These are phyloP conservation scores for Hawksworthiomyces lignivorus DNA, from an alignment of 2,329 filamentous ascomycete genomes.

Conservation along the genomic window DNA sequence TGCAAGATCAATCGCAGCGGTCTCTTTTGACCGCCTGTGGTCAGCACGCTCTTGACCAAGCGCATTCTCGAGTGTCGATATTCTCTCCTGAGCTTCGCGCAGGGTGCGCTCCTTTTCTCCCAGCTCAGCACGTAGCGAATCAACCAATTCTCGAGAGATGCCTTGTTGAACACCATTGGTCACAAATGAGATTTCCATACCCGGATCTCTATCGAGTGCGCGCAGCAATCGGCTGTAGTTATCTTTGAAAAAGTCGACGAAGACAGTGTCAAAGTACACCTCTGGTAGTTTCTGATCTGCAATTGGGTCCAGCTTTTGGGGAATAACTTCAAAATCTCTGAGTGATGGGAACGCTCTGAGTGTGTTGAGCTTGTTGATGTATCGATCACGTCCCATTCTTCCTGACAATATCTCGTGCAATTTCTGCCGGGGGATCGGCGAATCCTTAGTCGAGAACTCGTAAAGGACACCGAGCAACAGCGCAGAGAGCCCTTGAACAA, in stretches of 20 bases:
- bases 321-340: slow-evolving; percentile 81
- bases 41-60: slow-evolving; percentile 68
- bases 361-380: slow-evolving; percentile 71
- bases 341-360: slow-evolving; percentile 71
- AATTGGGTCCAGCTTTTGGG: slow-evolving; percentile 54
- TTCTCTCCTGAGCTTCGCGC: slow-evolving; percentile 37
- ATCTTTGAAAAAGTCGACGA: slow-evolving; percentile 92
- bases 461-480: slow-evolving; percentile 83
- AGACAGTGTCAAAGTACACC: slow-evolving; percentile 77
- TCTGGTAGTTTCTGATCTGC: slow-evolving; percentile 56
- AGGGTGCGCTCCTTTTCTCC: slow-evolving; percentile 58
- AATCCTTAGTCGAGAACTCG: slow-evolving; percentile 97
- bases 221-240: slow-evolving; percentile 81
- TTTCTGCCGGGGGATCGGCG: slow-evolving; percentile 73
- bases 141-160: slow-evolving; percentile 87
- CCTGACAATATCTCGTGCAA: slow-evolving; percentile 71
- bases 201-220: slow-evolving; percentile 85
- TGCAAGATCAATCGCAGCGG: slow-evolving; percentile 42
- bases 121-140: slow-evolving; percentile 70
- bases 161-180: slow-evolving; percentile 77
- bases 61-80: slow-evolving; percentile 41
- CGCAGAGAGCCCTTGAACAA: slow-evolving; percentile 76
- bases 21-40: slow-evolving; percentile 58
- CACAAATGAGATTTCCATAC: slow-evolving; percentile 73
- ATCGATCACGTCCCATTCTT: slow-evolving; percentile 76